Conservation (phyloP, 768 basidiomycete species). For the Paxillus involutus region DNA sequence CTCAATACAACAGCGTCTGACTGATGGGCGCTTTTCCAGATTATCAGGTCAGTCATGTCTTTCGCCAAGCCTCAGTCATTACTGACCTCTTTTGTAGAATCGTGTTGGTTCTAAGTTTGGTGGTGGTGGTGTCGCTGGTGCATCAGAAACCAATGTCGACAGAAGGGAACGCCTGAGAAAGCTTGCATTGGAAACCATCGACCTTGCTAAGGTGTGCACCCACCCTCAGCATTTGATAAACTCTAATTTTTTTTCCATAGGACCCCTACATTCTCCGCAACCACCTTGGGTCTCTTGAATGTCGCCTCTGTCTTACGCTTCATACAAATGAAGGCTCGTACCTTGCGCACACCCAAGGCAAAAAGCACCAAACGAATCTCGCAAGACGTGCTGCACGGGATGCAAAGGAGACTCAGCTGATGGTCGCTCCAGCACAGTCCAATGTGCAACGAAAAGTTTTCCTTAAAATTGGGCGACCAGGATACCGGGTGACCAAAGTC, state of each 20-base stretch:
- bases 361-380: constrained; percentile 98
- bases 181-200: constrained; percentile 95
- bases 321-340: constrained; percentile 99
- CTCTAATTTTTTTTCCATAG: constrained; percentile 37
- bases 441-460: constrained; percentile 90
- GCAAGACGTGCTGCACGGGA: constrained; percentile 97
- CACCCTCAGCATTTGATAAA: neutral
- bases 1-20: neutral
- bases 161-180: constrained; percentile 92
- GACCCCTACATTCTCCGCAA: constrained; percentile 99
- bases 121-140: constrained; percentile 93
- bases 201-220: constrained; percentile 83
- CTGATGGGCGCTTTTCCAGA: constrained; percentile 38
- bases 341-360: constrained; percentile 98
- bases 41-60: constrained; percentile 56
- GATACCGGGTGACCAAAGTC: constrained; percentile 96
- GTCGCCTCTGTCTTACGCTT: constrained; percentile 93
- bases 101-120: constrained; percentile 96
- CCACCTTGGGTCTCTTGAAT: constrained; percentile 97
- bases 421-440: constrained; percentile 81
- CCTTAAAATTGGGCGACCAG: constrained; percentile 95
- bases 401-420: constrained; percentile 89
- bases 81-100: constrained; percentile 53
- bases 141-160: constrained; percentile 94
- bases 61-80: neutral